Conservation (phyloP, 441 rosid species). For the Bruguiera hainesii region DNA sequence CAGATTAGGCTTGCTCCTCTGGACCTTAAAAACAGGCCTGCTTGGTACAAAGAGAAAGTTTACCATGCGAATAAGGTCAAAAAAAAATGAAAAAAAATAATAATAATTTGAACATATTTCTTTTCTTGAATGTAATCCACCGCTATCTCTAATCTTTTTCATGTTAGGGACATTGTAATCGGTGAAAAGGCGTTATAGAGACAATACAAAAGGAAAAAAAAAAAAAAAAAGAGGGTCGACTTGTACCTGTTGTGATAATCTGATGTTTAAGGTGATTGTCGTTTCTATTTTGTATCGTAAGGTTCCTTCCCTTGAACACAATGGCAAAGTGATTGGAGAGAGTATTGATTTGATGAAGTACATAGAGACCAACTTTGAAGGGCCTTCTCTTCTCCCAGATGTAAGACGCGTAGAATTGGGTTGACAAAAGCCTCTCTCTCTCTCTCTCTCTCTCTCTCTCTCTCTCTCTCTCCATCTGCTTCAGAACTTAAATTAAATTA, state of each 20-base stretch:
- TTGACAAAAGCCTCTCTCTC: not conserved
- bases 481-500: constrained; percentile 6
- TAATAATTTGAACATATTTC: not conserved
- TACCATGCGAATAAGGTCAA: constrained; percentile 46
- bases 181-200: too few relatives aligned
- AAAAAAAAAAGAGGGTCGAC: too few relatives aligned
- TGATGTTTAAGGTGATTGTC: not conserved
- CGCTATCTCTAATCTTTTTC: too few relatives aligned
- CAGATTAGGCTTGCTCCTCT: constrained; percentile 41
- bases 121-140: not conserved
- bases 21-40: constrained; percentile 43
- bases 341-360: constrained; percentile 79
- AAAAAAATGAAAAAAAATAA: too few relatives aligned
- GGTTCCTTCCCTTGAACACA: constrained; percentile 90
- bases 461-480: not conserved
- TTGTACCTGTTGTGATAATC: not conserved
- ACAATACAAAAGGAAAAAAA: too few relatives aligned
- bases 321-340: constrained; percentile 78
- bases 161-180: too few relatives aligned
- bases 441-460: not conserved
- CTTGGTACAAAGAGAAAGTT: constrained; percentile 56
- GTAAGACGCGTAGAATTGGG: constrained; percentile 30
- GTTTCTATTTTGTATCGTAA: constrained; percentile 6
- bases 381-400: constrained; percentile 63
- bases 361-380: constrained; percentile 70